phyloP scores from a whole-genome alignment of 352 stramenopile genomes.

The Blastocystis sp. region DNA sequence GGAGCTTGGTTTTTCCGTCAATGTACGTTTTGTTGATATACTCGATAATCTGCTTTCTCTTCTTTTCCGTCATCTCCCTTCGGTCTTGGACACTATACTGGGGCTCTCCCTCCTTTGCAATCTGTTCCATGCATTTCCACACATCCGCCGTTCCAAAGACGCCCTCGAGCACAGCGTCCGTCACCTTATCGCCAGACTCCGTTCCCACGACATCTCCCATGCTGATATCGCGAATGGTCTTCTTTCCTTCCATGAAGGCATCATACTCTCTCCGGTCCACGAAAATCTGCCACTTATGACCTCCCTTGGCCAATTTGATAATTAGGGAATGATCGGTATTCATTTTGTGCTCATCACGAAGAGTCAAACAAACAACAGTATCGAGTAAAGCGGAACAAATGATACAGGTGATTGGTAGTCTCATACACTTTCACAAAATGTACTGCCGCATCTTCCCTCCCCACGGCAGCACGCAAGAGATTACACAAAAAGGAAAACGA shows the following conservation, averaged over 20 bases:
- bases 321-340: conserved; percentile 35
- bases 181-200: neutral
- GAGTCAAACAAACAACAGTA: neutral
- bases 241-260: conserved; percentile 47
- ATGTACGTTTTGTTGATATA: conserved; percentile 62
- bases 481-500: neutral
- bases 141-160: conserved; percentile 36
- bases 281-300: conserved; percentile 28
- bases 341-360: neutral
- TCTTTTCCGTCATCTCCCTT: conserved; percentile 49
- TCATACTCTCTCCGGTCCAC: conserved; percentile 27
- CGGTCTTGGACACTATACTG: conserved; percentile 46
- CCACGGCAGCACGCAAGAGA: neutral
- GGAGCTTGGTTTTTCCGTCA: conserved; percentile 27
- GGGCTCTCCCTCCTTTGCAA: conserved; percentile 53
- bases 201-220: neutral
- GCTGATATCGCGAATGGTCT: conserved; percentile 15
- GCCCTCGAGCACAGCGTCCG: neutral
- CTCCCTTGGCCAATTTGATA: conserved; percentile 35
- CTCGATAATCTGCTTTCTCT: conserved; percentile 57
- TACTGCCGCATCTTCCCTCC: neutral
- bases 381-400: neutral
- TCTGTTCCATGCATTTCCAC: conserved; percentile 1
- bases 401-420: neutral
- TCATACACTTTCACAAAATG: neutral